A percentile compares a stretch with the other conserved stretches of the same genome.
phyloP scores from a whole-genome alignment of 192 early-diverging fungal species.

The Backusella liffmaniae region DNA sequence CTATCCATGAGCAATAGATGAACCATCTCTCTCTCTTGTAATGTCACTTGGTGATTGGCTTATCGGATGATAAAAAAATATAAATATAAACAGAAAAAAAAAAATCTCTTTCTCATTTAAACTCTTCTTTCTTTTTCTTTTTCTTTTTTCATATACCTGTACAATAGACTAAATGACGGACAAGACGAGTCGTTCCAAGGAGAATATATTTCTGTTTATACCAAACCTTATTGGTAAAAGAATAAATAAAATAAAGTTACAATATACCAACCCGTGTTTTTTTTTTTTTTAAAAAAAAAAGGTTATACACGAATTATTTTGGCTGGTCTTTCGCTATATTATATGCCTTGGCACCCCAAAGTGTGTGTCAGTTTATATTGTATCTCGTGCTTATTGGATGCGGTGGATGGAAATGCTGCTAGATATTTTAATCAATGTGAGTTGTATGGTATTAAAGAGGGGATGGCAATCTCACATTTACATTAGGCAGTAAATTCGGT shows the following conservation, averaged over 20 bases:
- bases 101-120: too few species aligned
- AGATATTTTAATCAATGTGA: constrained; percentile 88
- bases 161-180: background rate
- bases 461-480: background rate
- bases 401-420: constrained; percentile 91
- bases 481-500: constrained; percentile 82
- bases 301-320: constrained; percentile 88
- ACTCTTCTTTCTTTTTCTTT: background rate
- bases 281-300: constrained; percentile 21
- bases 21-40: background rate
- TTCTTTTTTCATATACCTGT: background rate
- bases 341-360: constrained; percentile 73
- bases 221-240: constrained; percentile 74
- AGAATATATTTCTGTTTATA: constrained; percentile 73
- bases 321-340: constrained; percentile 67
- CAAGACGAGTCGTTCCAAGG: constrained; percentile 14
- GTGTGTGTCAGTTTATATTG: constrained; percentile 78
- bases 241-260: background rate
- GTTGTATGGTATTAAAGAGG: background rate
- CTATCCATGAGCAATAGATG: too few species aligned
- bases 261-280: too few species aligned
- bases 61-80: background rate
- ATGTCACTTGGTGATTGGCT: background rate
- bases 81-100: background rate
- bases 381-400: constrained; percentile 89